Evolutionary conservation across 2,329 filamentous ascomycete genomes (phyloP), one percentile per base, ranked within the genome.

Genomic region (Teratosphaeria epicoccoides): DNA sequence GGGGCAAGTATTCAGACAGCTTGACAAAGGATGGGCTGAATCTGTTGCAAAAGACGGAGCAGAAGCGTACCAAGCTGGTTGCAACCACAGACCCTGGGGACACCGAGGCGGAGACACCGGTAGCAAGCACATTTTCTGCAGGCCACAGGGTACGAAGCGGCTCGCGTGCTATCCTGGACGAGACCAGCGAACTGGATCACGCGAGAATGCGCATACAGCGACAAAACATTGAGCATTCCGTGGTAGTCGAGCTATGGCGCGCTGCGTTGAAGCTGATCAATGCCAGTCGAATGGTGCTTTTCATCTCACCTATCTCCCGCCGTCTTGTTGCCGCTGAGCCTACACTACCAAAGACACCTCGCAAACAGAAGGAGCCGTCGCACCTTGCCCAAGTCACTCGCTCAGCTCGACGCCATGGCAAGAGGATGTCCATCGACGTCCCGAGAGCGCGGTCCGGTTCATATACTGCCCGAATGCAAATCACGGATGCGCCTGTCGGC

Each of bases 161-260:
- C n/a, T 40, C 33, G 17, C 33, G 33, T 10, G n/a, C 33, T 2
- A 17, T 40, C 2, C 33, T 6, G 1, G n/a, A 40, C 22, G 62
- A 60, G 44, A 43, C 57, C 14, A 56, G 55, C 2, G 66, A 68
- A 49, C 55, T 71, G 10, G 65, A 70, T 14, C 65, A 65, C 53
- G 57, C 63, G 6, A 62, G 70, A n/a, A 71, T 64, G 55, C 69
- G 66, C 50, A 61, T 73, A 14, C 69, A 73, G 58, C 65, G 70
- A 14, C 63, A 65, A 14, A 61, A 64, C 43, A 67, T 73, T 43
- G 64, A 65, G 26, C 57, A 66, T 22, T 58, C 59, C 14, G 49
- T 54, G 17, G 63, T 60, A 28, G 65, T 68, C 12, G 64, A 71
- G 37, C 59, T 73, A 4, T 73, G 71, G 71, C 57, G 55, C 12